A percentile compares a stretch with the other conserved stretches of the same genome.
These are phyloP conservation scores for Litsea cubeba DNA, from an alignment of 164 flowering plant genomes.

Conservation along the genomic window DNA sequence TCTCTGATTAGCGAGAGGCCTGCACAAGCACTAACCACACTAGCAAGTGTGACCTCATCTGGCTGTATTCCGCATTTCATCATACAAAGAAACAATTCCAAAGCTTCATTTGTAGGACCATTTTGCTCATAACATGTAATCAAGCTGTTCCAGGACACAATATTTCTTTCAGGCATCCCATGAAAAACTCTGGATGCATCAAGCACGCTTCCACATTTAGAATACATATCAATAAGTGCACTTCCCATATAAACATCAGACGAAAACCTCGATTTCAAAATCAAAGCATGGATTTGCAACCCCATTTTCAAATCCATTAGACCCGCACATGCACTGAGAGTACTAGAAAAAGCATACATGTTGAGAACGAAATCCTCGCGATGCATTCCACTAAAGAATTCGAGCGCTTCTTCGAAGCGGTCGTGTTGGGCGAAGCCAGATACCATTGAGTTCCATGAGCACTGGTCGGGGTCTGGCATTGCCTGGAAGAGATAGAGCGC, in stretches of 20 bases:
- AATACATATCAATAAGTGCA: constrained; percentile 26
- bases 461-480: constrained; percentile 24
- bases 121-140: constrained; percentile 28
- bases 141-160: constrained; percentile 29
- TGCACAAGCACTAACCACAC: constrained; percentile 27
- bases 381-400: constrained; percentile 19
- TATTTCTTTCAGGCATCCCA: constrained; percentile 18
- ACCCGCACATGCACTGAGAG: constrained; percentile 23
- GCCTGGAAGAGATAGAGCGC: constrained; percentile 8
- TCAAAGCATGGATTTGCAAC: constrained; percentile 18
- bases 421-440: constrained; percentile 22
- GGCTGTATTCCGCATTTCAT: constrained; percentile 16
- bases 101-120: constrained; percentile 18
- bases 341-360: constrained; percentile 21
- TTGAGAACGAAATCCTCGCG: constrained; percentile 18
- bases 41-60: constrained; percentile 27
- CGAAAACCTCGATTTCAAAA: constrained; percentile 12
- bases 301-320: constrained; percentile 13
- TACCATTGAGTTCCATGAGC: constrained; percentile 26
- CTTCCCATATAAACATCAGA: constrained; percentile 23
- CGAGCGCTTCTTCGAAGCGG: constrained; percentile 14
- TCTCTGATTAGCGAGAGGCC: constrained; percentile 13
- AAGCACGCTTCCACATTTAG: constrained; percentile 17
- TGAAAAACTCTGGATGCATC: constrained; percentile 19
- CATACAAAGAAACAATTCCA: constrained; percentile 15